Base-by-base conservation (phyloP, 2,329 filamentous ascomycete genomes). In the Alternaria incomplexa region DNA sequence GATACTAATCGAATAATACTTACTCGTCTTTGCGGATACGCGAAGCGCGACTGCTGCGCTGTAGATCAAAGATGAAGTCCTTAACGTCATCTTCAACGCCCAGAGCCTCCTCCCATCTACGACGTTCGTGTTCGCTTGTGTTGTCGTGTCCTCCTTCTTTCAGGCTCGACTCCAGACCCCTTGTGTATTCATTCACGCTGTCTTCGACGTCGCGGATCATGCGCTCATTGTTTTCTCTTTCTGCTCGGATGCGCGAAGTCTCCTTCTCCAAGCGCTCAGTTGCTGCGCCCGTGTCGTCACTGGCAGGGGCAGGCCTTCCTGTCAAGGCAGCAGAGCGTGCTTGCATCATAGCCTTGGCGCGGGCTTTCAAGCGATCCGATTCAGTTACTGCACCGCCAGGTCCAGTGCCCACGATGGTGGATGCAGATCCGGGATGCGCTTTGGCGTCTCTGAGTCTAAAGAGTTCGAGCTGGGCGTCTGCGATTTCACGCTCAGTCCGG, bases 141-240 rank as follows among this genome's bases (percentile, higher is more conserved):
- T 89, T 90, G 71, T 90, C 91, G 65, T 91, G 88, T 45, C 85
- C 87, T 45, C 90, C 92, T 60, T 97, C 93, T 77, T 96, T 96
- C 25, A 99, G 87, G 73, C 85, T 93, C 70, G 96, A 91, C 77
- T 98, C 94, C 53, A 99, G 88, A 65, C 93, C 89, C 48, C 87
- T 89, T 54, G 92, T 88, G 76, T 97, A 97, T 58, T 97, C 94
- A 26, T 90, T 90, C 48, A 98, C 94, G 73, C 94, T 97, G 46
- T 98, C 96, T 77, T 99, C 96, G 2, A 99, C 95, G 80, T 99
- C 96, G 57, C 89, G 90, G 23, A 97, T 95, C 95, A 99, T 97
- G 61, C 91, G 89, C 80, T 99, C 96, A 72, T 98, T 97, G 72
- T 93, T 92, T 77, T 98, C 95, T 72, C 92, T 92, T 76, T 99